These are phyloP conservation scores for Gracilaria caudata DNA, from an alignment of 23 red algal species.

Conservation along the genomic window DNA sequence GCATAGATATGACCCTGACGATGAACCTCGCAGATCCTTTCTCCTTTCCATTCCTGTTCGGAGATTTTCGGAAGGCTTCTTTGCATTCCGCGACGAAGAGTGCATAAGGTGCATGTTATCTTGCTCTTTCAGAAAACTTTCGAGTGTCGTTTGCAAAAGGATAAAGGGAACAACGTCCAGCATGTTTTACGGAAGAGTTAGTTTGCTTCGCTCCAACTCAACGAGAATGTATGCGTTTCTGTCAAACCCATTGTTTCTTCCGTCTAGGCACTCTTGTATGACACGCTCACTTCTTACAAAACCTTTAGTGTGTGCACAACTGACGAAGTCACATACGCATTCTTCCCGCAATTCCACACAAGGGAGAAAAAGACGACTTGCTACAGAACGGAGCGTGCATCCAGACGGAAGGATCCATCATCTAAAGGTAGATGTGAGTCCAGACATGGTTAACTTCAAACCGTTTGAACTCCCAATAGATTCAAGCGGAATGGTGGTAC, in stretches of 20 bases:
- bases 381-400: not conserved
- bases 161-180: not conserved
- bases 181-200: not conserved
- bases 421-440: slow-evolving; percentile 40
- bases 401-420: slow-evolving; percentile 62
- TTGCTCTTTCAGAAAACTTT: not conserved
- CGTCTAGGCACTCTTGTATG: not conserved
- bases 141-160: not conserved
- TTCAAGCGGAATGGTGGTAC: slow-evolving; percentile 45
- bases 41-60: too few relatives aligned
- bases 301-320: not conserved
- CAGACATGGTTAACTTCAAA: not conserved
- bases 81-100: too few relatives aligned
- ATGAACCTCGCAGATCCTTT: too few relatives aligned
- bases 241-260: not conserved
- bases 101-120: too few relatives aligned
- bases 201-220: not conserved
- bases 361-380: not conserved
- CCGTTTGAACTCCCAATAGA: slow-evolving; percentile 27
- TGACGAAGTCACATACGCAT: not conserved
- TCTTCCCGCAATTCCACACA: not conserved
- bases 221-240: not conserved
- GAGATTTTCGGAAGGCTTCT: too few relatives aligned
- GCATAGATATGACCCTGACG: too few relatives aligned
- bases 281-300: not conserved